Evolutionary conservation across 2,329 filamentous ascomycete genomes (phyloP), one percentile per base, ranked within the genome.

Genomic region (Hymenotorrendiella dingleyae): DNA sequence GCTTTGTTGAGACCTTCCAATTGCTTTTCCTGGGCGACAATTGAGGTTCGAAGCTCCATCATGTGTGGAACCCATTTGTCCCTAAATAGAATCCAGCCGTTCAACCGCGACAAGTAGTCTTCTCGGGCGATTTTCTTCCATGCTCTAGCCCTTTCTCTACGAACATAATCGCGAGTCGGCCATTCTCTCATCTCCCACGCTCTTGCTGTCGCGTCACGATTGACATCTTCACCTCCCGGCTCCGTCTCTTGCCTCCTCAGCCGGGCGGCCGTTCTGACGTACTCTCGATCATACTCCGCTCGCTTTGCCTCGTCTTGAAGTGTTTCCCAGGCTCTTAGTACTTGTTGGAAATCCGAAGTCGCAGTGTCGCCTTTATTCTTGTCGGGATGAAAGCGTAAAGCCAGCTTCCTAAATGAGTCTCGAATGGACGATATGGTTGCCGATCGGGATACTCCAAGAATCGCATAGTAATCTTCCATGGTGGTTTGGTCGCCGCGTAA

Each of bases 291-390:
- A 40, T 55, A 56, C 17, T 48, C 43, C 9, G 43, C 44, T 36
- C 54, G 38, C 26, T 34, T 52, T 2, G 14, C 29, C 4, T 29
- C 11, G 43, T 55, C 52, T 33, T 43, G 43, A 21, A 55, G 28
- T 4, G 37, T 40, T n/a, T 56, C 54, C 54, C 54, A 56, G 3
- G 54, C 54, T 24, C 37, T 40, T 9, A 23, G 44, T 5, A 56
- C 24, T 19, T 30, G 32, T 22, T 55, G 53, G 16, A 55, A 56
- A 4, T 43, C 46, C 14, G 45, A 42, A 9, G 46, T 44, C 6
- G 41, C 44, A n/a, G 32, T 29, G 6, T 40, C 36, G 16, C 47
- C 39, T 12, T 37, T 37, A 27, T 51, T 53, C 29, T 56, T 56
- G 23, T 56, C 54, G 1, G 54, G 52, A 26, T 56, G 54, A 22